These are phyloP conservation scores for Yamadazyma sp. DNA, from an alignment of 805 yeast genomes.

Conservation along the genomic window DNA sequence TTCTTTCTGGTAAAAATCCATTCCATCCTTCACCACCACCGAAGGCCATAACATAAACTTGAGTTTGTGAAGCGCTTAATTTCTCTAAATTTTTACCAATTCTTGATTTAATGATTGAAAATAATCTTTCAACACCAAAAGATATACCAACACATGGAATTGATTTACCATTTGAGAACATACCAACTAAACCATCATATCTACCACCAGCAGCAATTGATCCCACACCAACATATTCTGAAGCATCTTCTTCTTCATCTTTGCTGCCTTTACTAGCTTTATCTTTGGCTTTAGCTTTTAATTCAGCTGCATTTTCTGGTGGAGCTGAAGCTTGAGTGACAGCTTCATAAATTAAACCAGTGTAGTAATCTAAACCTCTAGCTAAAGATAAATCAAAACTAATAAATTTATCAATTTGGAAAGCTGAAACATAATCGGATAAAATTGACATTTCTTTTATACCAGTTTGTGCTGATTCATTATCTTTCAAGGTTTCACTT, in stretches of 20 bases:
- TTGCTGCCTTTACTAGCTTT: conserved; percentile 22
- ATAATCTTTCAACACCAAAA: conserved; percentile 93
- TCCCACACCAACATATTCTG: conserved; percentile 96
- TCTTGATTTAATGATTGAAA: conserved; percentile 83
- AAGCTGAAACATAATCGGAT: conserved; percentile 79
- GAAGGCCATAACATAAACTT: conserved; percentile 94
- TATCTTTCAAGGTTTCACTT: conserved; percentile 57
- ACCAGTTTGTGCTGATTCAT: conserved; percentile 77
- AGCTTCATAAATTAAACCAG: conserved; percentile 95
- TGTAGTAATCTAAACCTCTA: conserved; percentile 95
- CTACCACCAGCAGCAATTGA: conserved; percentile 99
- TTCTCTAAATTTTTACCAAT: conserved; percentile 53
- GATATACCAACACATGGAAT: conserved; percentile 98
- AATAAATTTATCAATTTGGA: conserved; percentile 61
- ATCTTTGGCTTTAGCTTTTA: conserved; percentile 44
- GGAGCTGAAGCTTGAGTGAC: conserved; percentile 97
- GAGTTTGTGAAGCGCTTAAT: conserved; percentile 82
- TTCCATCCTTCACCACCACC: conserved; percentile 98
- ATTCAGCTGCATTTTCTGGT: conserved; percentile 71
- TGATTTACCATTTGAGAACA: conserved; percentile 89
- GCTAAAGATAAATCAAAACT: conserved; percentile 94
- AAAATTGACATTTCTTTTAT: conserved; percentile 73
- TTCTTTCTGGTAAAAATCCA: conserved; percentile 89
- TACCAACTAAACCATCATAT: conserved; percentile 93
- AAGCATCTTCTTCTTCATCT: conserved; percentile 71